Base-by-base conservation (phyloP, 2,329 filamentous ascomycete species). In the Paraphoma chrysanthemicola region DNA sequence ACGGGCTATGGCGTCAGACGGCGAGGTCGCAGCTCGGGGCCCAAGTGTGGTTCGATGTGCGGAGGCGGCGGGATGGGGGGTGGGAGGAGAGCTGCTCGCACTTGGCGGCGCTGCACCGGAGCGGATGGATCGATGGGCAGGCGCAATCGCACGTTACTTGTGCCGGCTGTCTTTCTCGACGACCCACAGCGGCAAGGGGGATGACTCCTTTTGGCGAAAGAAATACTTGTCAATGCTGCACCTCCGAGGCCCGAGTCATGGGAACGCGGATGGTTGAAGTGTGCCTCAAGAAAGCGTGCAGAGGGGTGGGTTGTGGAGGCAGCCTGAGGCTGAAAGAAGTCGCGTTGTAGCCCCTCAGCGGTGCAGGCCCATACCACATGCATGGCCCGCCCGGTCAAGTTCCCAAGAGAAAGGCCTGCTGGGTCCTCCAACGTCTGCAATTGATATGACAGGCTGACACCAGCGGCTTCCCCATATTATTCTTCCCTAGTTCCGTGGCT, bases 401-500 rank as follows among this genome's bases (percentile, higher is more conserved):
- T 51, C 41, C 44, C 18, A 39, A 18, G 14, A 44, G 29, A 50
- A 23, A 42, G 45, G 12, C 31, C 48, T 56, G 43, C 57, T 57
- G 39, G 39, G 16, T 17, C 11, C 29, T 44, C 29, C 44, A 12
- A 30, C 43, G 44, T 12, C 48, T 49, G 39, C 60, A 33, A 49
- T 56, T 53, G 59, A 54, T 50, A 23, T 53, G 46, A 57, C 48
- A 53, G 53, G 47, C 53, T 39, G 17, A 45, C 44, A 39, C 53
- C 16, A 42, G 14, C 31, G 43, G 49, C 57, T 56, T 60, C 63
- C 60, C 62, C 59, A 61, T 66, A 59, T 51, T 59, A 57, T 65
- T 55, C 51, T 53, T 29, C 42, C 31, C 47, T 43, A 56, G 41
- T 56, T 42, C 38, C 50, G 51, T 51, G 51, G 31, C 56, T 45